A percentile compares a stretch with the other conserved stretches of the same genome.
These are phyloP conservation scores for Schwanniomyces occidentalis DNA, from an alignment of 805 yeast genomes.

Conservation along the genomic window DNA sequence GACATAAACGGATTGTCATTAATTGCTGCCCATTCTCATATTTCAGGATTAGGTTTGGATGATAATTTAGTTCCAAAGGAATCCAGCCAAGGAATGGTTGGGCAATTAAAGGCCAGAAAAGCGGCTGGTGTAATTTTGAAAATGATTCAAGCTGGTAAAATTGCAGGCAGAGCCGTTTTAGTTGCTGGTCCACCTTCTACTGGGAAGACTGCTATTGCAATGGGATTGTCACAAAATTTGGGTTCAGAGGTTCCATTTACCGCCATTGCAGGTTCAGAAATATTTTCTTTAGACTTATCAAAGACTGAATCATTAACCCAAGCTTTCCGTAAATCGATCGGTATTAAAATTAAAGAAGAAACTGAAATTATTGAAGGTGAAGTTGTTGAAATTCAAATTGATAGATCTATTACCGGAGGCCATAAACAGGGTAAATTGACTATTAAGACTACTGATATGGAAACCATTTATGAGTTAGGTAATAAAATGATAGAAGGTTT, in stretches of 20 bases:
- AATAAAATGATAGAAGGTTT: slow-evolving; percentile 92
- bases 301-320: slow-evolving; percentile 97
- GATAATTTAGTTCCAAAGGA: slow-evolving; percentile 83
- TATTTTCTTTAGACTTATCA: slow-evolving; percentile 85
- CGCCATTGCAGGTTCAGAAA: slow-evolving; percentile 91
- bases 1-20: slow-evolving; percentile 56
- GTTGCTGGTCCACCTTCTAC: slow-evolving; percentile 99
- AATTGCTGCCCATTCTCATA: slow-evolving; percentile 98
- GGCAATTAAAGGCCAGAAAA: slow-evolving; percentile 89
- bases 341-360: slow-evolving; percentile 92
- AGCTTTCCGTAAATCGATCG: slow-evolving; percentile 94
- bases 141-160: slow-evolving; percentile 90
- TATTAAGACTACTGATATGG: slow-evolving; percentile 97
- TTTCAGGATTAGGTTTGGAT: slow-evolving; percentile 94
- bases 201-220: slow-evolving; percentile 97
- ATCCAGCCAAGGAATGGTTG: slow-evolving; percentile 91
- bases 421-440: slow-evolving; percentile 98
- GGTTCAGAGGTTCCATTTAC: slow-evolving; percentile 90
- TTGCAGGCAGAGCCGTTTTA: slow-evolving; percentile 94
- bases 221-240: slow-evolving; percentile 80
- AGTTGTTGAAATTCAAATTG: slow-evolving; percentile 95
- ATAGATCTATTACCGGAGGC: slow-evolving; percentile 93
- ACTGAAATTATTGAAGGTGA: slow-evolving; percentile 98
- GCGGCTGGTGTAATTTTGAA: slow-evolving; percentile 94
- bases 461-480: slow-evolving; percentile 94